Conservation (phyloP, 192 early-diverging fungal genomes). For the Bifiguratus adelaidae region DNA sequence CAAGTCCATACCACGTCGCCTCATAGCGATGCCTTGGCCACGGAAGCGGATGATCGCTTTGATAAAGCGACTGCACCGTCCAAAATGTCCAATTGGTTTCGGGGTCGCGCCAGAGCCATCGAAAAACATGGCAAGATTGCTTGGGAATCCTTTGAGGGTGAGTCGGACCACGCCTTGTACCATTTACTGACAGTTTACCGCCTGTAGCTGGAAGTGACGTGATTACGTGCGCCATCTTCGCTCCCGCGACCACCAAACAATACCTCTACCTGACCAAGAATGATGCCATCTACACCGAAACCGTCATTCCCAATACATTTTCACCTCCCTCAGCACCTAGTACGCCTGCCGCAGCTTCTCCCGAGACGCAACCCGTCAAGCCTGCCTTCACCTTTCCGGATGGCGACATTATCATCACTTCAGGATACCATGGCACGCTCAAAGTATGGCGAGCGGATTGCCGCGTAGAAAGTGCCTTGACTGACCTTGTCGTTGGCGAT, state of each 20-base stretch:
- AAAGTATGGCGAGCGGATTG: conserved; percentile 57
- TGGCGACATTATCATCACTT: conserved; percentile 50
- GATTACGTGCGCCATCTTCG: conserved; percentile 54
- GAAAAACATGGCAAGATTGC: too few species aligned
- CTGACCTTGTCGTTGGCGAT: too few species aligned
- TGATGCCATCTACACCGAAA: conserved; percentile 22
- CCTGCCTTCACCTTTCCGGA: conserved; percentile 24
- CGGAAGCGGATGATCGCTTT: too few species aligned
- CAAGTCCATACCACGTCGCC: too few species aligned
- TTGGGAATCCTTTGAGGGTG: conserved; percentile 22
- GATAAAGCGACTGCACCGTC: too few species aligned
- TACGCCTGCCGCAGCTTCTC: not conserved
- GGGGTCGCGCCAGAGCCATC: too few species aligned
- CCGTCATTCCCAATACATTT: conserved; percentile 30
- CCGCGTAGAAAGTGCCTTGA: too few species aligned
- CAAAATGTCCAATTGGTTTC: too few species aligned
- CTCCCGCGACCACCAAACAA: conserved; percentile 45
- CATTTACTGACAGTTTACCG: not conserved
- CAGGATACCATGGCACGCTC: conserved; percentile 48
- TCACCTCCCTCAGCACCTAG: not conserved
- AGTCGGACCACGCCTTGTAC: not conserved
- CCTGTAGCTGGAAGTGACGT: conserved; percentile 39
- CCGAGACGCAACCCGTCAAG: conserved; percentile 13
- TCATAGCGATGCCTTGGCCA: too few species aligned
- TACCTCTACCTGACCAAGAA: conserved; percentile 38